Percentiles rank a stretch among this genome's conserved stretches.
phyloP scores from a whole-genome alignment of 352 stramenopile genomes.

The Phytopythium cucurbitacearum region DNA sequence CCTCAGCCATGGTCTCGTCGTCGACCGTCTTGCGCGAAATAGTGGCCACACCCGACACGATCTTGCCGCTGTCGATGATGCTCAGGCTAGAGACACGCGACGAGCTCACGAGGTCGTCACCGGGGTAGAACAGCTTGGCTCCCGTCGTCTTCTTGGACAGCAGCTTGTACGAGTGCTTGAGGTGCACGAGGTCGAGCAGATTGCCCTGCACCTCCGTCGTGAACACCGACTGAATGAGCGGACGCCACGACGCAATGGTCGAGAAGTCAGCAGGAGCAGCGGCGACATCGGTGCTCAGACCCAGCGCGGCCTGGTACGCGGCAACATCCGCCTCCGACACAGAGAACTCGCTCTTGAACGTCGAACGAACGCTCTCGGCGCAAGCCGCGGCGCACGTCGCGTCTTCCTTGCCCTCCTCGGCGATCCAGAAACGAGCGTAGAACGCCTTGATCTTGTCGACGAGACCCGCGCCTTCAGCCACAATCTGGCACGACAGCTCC shows the following conservation, averaged over 20 bases:
- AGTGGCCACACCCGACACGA: slow-evolving; percentile 62
- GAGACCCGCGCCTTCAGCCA: slow-evolving; percentile 31
- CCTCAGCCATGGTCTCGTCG: slow-evolving; percentile 37
- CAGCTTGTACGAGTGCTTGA: slow-evolving; percentile 84
- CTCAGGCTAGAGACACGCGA: slow-evolving; percentile 65
- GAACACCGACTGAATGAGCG: slow-evolving; percentile 82
- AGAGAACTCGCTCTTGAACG: slow-evolving; percentile 59
- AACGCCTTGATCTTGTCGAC: slow-evolving; percentile 68
- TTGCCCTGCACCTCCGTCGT: slow-evolving; percentile 79
- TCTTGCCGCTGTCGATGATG: slow-evolving; percentile 79
- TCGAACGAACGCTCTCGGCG: slow-evolving; percentile 48
- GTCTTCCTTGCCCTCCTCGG: slow-evolving; percentile 49
- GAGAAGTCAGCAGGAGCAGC: slow-evolving; percentile 67
- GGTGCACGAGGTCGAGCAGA: slow-evolving; percentile 76
- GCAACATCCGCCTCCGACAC: slow-evolving; percentile 52
- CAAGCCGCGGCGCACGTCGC: slow-evolving; percentile 57
- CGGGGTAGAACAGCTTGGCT: slow-evolving; percentile 41
- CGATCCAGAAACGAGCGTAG: slow-evolving; percentile 76
- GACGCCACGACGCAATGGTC: slow-evolving; percentile 76
- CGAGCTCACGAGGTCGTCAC: slow-evolving; percentile 70
- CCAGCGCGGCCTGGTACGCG: slow-evolving; percentile 56
- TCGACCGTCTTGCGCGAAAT: slow-evolving; percentile 61
- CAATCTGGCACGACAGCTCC: slow-evolving; percentile 45
- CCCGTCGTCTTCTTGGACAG: slow-evolving; percentile 18
- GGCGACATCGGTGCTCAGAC: slow-evolving; percentile 20